Conservation (phyloP, 2,329 filamentous ascomycete genomes). For the Beauveria scarabaeidicola region DNA sequence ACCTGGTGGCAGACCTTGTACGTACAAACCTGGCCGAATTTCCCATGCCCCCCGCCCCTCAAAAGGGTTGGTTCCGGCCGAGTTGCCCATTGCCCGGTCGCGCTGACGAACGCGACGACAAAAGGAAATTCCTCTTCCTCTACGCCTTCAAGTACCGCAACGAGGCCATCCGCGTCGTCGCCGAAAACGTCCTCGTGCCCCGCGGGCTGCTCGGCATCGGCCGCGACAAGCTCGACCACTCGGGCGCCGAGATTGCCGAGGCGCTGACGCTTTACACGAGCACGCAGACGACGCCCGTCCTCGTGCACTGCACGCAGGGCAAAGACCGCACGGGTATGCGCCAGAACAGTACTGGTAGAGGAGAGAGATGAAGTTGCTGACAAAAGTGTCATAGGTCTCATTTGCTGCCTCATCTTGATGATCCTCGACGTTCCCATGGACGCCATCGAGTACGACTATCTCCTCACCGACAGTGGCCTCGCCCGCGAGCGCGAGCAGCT, state of each 20-base stretch:
- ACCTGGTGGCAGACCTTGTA: slow-evolving; percentile 59
- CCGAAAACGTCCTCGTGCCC: slow-evolving; percentile 60
- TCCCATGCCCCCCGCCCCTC: not conserved
- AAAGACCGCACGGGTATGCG: slow-evolving; percentile 57
- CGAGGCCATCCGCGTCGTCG: slow-evolving; percentile 61
- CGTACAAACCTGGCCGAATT: slow-evolving; percentile 14
- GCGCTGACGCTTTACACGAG: slow-evolving; percentile 23
- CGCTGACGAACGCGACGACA: no score
- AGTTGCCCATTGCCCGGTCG: no score
- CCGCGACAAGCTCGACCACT: slow-evolving; percentile 60
- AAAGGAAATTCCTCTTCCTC: slow-evolving; percentile 43
- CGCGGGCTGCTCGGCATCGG: slow-evolving; percentile 65
- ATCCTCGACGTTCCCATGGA: slow-evolving; percentile 47
- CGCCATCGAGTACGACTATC: slow-evolving; percentile 65
- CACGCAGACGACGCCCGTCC: slow-evolving; percentile 45
- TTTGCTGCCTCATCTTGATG: slow-evolving; percentile 60
- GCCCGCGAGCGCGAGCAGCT: slow-evolving; percentile 52
- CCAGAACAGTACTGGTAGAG: no score
- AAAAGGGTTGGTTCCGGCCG: no score
- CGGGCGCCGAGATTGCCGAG: slow-evolving; percentile 49
- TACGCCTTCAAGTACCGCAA: slow-evolving; percentile 59
- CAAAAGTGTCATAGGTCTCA: slow-evolving; percentile 44
- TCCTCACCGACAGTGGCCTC: slow-evolving; percentile 53
- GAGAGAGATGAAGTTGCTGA: not conserved
- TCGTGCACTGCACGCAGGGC: slow-evolving; percentile 82